Percentiles rank a stretch among this genome's conserved stretches.
Evolutionary conservation across 2,329 filamentous ascomycete species (phyloP).

Genomic region (Didymella keratinophila): DNA sequence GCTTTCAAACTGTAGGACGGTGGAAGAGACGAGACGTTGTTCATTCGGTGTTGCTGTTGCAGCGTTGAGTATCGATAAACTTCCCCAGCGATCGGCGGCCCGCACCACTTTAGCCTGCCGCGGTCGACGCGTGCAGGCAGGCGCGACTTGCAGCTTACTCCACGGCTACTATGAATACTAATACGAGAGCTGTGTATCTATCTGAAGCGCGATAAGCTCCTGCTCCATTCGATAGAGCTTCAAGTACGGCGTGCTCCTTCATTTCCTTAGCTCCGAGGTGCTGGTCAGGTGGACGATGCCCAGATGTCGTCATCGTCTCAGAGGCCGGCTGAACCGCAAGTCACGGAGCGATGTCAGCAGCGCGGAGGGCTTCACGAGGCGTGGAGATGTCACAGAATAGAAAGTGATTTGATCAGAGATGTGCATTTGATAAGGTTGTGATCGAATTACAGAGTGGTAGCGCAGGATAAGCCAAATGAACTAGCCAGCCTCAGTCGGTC

Average conservation of each 20-base stretch:
- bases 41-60: not conserved
- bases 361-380: constrained; percentile 22
- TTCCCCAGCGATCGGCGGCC: constrained; percentile 28
- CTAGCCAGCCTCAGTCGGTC: constrained; percentile 12
- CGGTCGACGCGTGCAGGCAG: constrained; percentile 20
- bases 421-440: constrained; percentile 32
- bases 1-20: not conserved
- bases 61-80: constrained; percentile 27
- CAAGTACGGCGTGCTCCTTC: constrained; percentile 10
- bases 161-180: constrained; percentile 16
- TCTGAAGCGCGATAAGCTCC: constrained; percentile 3
- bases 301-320: constrained; percentile 45
- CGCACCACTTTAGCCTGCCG: constrained; percentile 21
- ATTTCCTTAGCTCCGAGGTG: constrained; percentile 2
- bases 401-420: constrained; percentile 19
- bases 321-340: constrained; percentile 40
- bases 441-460: constrained; percentile 34
- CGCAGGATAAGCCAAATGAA: constrained; percentile 23
- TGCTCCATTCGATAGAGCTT: not conserved
- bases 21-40: not conserved
- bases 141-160: constrained; percentile 24
- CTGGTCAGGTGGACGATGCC: constrained; percentile 32
- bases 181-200: constrained; percentile 1
- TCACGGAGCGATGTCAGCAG: constrained; percentile 39
- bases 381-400: constrained; percentile 13